Evolutionary conservation across 1,284 basidiomycete genomes (phyloP), one percentile per base, ranked within the genome.

Genomic region (Papiliotrema nemorosa): DNA sequence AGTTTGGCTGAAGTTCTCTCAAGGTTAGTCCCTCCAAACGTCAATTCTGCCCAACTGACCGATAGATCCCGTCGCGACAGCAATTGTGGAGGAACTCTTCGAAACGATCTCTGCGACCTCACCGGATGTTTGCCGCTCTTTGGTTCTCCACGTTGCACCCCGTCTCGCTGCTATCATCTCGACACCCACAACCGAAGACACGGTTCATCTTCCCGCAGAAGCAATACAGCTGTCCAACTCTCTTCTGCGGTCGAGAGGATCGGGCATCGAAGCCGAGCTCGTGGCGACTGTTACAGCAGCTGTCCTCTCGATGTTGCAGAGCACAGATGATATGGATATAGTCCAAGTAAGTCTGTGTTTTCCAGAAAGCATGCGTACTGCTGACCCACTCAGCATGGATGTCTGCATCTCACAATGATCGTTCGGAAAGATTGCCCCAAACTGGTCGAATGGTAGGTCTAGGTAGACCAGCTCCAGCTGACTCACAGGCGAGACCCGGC

Each of bases 361-460:
- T 24, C 21, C 9, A 24, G 22, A 9, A 33, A 18, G 21, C 7
- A 29, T 22, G 18, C 9, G 16, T n/a, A 3, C 36, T 27, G 18
- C 44, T 50, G 21, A 54, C 46, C 25, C 38, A 0, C n/a, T 12
- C 65, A 94, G 87, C 87, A 87, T 62, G 88, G 90, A 12, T 83
- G 93, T 49, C 74, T 83, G 9, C 86, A 88, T 59, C 77, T 97
- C 13, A 96, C 91, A 0, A 77, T 85, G 35, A 78, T 97, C 38
- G 82, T 96, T 40, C 84, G 91, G 39, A 97, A 93, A 76, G 90
- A 93, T 64, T 83, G 84, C 56, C 75, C 80, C 25, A 90, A 92
- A 68, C 76, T 96, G 10, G 67, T 92, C 2, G 76, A 80, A 2
- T 97, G 88, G 87, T 70, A 41, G 14, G 20, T 37, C 38, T 1